phyloP scores from a whole-genome alignment of 805 yeast species.

The Wickerhamomyces pijperi region DNA sequence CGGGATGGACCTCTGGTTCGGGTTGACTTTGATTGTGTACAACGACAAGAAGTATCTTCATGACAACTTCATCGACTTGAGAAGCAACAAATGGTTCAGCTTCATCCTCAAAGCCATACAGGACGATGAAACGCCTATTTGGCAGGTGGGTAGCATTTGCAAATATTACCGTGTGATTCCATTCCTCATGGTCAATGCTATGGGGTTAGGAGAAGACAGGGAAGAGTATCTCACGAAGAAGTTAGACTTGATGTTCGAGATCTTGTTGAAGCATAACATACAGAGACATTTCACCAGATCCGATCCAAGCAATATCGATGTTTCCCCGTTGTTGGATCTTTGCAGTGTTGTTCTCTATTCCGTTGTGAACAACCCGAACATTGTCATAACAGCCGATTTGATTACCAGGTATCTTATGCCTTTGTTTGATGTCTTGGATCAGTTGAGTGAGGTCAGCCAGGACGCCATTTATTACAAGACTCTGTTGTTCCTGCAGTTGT shows the following conservation, averaged over 20 bases:
- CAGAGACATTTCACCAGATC: background rate
- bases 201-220: constrained; percentile 1
- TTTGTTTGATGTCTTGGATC: background rate
- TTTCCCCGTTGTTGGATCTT: background rate
- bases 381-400: background rate
- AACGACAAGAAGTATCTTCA: constrained; percentile 3
- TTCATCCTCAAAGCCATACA: background rate
- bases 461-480: background rate
- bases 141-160: constrained; percentile 3
- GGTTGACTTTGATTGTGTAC: constrained; percentile 10
- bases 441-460: no score
- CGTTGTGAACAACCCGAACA: constrained; percentile 4
- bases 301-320: background rate
- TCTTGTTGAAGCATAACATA: background rate
- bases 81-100: constrained; percentile 1
- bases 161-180: background rate
- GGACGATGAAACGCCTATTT: background rate
- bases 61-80: background rate
- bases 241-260: constrained; percentile 3
- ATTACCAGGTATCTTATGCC: constrained; percentile 1
- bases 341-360: constrained; percentile 3
- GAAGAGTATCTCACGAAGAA: background rate
- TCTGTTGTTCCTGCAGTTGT: constrained; percentile 2
- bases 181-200: constrained; percentile 5
- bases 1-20: constrained; percentile 15